These are phyloP conservation scores for Tolypocladium endophyticum DNA, from an alignment of 2,329 filamentous ascomycete genomes.

Conservation along the genomic window DNA sequence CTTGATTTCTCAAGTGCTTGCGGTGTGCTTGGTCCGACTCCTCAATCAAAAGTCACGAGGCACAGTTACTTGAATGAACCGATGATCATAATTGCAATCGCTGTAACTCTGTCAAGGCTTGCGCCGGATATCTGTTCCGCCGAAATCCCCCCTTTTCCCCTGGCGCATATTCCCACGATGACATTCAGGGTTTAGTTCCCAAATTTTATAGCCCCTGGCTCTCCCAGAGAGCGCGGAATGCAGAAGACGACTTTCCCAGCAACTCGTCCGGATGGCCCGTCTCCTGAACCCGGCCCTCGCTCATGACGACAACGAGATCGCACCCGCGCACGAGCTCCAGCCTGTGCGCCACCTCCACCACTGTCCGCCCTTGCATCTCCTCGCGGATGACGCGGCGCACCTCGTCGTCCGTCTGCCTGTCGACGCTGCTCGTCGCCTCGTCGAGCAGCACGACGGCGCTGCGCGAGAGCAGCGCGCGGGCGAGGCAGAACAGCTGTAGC, in stretches of 20 bases:
- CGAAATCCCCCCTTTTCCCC: neutral
- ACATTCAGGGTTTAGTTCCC: neutral
- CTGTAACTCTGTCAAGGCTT: neutral
- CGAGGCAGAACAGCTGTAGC: slow-evolving; percentile 36
- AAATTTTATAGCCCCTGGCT: neutral
- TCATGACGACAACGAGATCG: slow-evolving; percentile 18
- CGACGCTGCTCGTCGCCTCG: slow-evolving; percentile 21
- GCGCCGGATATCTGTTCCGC: neutral
- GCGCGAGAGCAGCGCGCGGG: slow-evolving; percentile 27
- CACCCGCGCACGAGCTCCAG: slow-evolving; percentile 15
- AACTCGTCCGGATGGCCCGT: slow-evolving; percentile 13
- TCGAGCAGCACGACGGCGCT: slow-evolving; percentile 17
- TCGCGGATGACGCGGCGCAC: slow-evolving; percentile 11
- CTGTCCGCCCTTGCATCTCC: slow-evolving; percentile 12
- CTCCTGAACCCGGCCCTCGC: slow-evolving; percentile 14
- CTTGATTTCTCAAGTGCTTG: neutral
- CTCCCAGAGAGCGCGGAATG: slow-evolving; percentile 12
- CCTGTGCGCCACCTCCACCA: slow-evolving; percentile 19
- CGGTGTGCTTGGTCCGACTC: neutral
- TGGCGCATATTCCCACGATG: neutral
- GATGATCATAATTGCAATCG: neutral
- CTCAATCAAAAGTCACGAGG: neutral
- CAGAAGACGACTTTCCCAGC: slow-evolving; percentile 7
- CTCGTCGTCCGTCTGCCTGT: slow-evolving; percentile 15
- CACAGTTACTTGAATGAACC: neutral